phyloP scores from a whole-genome alignment of 2,329 filamentous ascomycete species.

The Bipolaris cookei region DNA sequence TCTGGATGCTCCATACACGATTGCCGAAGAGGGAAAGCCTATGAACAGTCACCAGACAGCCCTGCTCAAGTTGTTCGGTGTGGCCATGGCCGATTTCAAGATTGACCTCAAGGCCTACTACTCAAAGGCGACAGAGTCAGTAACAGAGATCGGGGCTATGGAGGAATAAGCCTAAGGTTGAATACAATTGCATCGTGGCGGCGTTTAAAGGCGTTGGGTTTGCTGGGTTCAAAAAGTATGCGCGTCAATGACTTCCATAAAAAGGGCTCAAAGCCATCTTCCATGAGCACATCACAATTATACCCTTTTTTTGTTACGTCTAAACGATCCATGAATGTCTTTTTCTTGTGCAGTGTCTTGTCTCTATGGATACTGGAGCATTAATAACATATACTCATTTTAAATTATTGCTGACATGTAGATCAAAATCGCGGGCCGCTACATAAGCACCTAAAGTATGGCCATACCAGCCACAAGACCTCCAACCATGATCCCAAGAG shows the following conservation, averaged over 20 bases:
- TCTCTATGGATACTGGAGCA: not conserved
- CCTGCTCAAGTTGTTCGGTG: slow-evolving; percentile 89
- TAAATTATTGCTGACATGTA: not conserved
- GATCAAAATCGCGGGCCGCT: not conserved
- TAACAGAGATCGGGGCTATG: slow-evolving; percentile 61
- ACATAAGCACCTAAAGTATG: slow-evolving; percentile 14
- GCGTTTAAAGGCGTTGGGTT: slow-evolving; percentile 34
- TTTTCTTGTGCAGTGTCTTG: not conserved
- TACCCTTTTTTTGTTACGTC: slow-evolving; percentile 32
- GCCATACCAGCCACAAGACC: slow-evolving; percentile 32
- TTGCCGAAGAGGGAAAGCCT: slow-evolving; percentile 84
- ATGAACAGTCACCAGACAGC: slow-evolving; percentile 92
- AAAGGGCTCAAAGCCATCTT: slow-evolving; percentile 12
- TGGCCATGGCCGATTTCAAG: slow-evolving; percentile 89
- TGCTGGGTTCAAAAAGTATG: slow-evolving; percentile 28
- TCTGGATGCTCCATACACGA: slow-evolving; percentile 72
- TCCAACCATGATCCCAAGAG: slow-evolving; percentile 28
- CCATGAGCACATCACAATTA: slow-evolving; percentile 31
- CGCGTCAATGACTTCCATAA: slow-evolving; percentile 18
- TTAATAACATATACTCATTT: not conserved
- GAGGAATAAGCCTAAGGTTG: slow-evolving; percentile 46
- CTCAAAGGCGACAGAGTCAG: slow-evolving; percentile 37
- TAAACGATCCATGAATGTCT: not conserved
- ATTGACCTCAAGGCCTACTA: slow-evolving; percentile 75
- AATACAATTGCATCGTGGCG: slow-evolving; percentile 29